Evolutionary conservation across 805 yeast species (phyloP).

Genomic region (Kodamaea nitidulidarum): DNA sequence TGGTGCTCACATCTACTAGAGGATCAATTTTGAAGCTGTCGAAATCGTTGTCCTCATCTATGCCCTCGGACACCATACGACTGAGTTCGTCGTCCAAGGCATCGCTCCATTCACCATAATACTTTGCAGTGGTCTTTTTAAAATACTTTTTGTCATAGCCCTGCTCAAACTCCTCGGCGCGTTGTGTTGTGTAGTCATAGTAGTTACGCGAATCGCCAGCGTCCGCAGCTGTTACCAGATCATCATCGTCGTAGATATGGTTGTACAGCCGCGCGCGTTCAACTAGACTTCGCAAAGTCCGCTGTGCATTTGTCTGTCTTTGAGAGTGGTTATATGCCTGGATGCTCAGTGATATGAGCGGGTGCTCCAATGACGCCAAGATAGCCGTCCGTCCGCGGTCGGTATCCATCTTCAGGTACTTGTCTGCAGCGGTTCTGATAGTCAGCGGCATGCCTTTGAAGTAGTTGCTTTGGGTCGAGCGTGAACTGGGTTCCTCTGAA

Average conservation of each 20-base stretch:
- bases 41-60: slow-evolving; percentile 3
- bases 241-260: slow-evolving; percentile 2
- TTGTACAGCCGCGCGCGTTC: slow-evolving; percentile 2
- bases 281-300: slow-evolving; percentile 1
- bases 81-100: slow-evolving; percentile 9
- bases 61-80: slow-evolving; percentile 5
- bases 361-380: slow-evolving; percentile 9
- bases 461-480: neutral
- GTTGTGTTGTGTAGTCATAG: neutral
- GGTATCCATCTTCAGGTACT: neutral
- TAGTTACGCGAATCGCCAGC: neutral
- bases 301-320: neutral
- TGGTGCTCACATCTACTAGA: slow-evolving; percentile 5
- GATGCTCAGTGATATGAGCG: slow-evolving; percentile 9
- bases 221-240: slow-evolving; percentile 1
- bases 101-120: slow-evolving; percentile 9
- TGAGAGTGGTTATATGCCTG: slow-evolving; percentile 10
- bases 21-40: slow-evolving; percentile 6
- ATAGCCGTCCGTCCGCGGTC: slow-evolving; percentile 7
- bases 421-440: neutral
- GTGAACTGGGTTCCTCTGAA: neutral
- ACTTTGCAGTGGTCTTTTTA: slow-evolving; percentile 5
- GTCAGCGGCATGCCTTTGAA: slow-evolving; percentile 4
- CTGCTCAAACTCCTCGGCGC: slow-evolving; percentile 1
- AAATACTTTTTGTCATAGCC: slow-evolving; percentile 7